Base-by-base conservation (phyloP, 1,284 basidiomycete genomes). In the Ganoderma boninense region DNA sequence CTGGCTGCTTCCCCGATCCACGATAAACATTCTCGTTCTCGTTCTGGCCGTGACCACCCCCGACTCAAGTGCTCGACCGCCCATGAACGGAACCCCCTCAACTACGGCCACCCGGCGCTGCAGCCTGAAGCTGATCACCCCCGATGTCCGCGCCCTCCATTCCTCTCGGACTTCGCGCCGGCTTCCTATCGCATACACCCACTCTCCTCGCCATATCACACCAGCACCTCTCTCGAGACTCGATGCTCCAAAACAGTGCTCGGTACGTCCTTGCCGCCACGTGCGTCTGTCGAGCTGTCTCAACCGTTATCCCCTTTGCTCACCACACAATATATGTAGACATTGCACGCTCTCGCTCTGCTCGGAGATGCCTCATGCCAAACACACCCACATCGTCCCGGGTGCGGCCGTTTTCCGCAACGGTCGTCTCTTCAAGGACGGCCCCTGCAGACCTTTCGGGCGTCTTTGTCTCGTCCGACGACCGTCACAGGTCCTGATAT, bases 1-100 rank as follows among this genome's bases (percentile, higher is more conserved):
- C n/a, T n/a, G n/a, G n/a, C n/a, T n/a, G 2, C 29, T 32, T 62
- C 2, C 64, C 44, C 64, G 64, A 71, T 68, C 38, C 54, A 57
- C 69, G 70, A 67, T 69, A 44, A 57, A 66, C 68, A 43, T 67
- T 62, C 67, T 68, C 32, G 54, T 61, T 64, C 65, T 65, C 29
- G 18, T 54, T 57, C 54, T 32, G 54, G 54, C 32, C 4, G 10
- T 8, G 16, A 40, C 7, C 32, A 13, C 57, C 69, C 64, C 44
- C 26, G 13, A 11, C 56, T 26, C 13, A 29, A 16, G 8, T 35
- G 66, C 67, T 38, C 64, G 38, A 44, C 46, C 54, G 4, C 42
- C 29, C 16, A 42, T 61, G 42, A 43, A 26, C 20, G 10, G 29
- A 61, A 43, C 49, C 8, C 18, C n/a, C 26, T 23, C 29, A 1